A percentile compares a stretch with the other conserved stretches of the same genome.
phyloP scores from a whole-genome alignment of 345 rosid genomes.

The Bruguiera sexangula region DNA sequence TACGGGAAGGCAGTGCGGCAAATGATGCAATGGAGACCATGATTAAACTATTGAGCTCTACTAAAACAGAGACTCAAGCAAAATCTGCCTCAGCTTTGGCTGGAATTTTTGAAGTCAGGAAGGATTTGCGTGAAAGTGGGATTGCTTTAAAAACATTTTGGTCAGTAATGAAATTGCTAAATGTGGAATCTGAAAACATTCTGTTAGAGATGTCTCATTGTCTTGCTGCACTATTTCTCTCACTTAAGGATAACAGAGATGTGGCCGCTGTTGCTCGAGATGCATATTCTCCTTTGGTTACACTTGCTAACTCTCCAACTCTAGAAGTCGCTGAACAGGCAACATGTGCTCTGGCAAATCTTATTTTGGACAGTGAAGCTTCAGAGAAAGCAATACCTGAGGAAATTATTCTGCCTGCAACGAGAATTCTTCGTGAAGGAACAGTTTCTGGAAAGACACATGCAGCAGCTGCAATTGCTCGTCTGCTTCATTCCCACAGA shows the following conservation, averaged over 20 bases:
- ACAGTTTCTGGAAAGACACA: constrained; percentile 81
- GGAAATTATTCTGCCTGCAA: constrained; percentile 84
- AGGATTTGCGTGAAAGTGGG: constrained; percentile 89
- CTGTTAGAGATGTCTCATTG: constrained; percentile 71
- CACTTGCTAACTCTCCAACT: constrained; percentile 66
- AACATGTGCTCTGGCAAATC: constrained; percentile 89
- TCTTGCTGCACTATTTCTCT: constrained; percentile 85
- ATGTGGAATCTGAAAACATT: constrained; percentile 74
- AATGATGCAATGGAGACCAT: constrained; percentile 98
- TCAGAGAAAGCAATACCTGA: constrained; percentile 71
- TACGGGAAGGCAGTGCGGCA: constrained; percentile 96
- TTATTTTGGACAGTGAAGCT: constrained; percentile 79
- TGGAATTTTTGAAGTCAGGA: constrained; percentile 74
- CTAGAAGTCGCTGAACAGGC: constrained; percentile 96
- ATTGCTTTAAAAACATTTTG: constrained; percentile 74
- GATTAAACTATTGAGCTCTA: constrained; percentile 79
- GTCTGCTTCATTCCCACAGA: constrained; percentile 67
- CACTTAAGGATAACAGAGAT: constrained; percentile 86
- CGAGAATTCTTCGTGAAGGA: constrained; percentile 90
- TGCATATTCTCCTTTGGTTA: constrained; percentile 62
- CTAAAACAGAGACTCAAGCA: constrained; percentile 92
- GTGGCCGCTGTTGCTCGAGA: constrained; percentile 85
- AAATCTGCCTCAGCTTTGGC: constrained; percentile 94
- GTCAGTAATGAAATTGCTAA: constrained; percentile 70
- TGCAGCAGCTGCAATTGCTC: constrained; percentile 96